These are phyloP conservation scores for Ogataea trehalophila DNA, from an alignment of 805 yeast genomes.

Conservation along the genomic window DNA sequence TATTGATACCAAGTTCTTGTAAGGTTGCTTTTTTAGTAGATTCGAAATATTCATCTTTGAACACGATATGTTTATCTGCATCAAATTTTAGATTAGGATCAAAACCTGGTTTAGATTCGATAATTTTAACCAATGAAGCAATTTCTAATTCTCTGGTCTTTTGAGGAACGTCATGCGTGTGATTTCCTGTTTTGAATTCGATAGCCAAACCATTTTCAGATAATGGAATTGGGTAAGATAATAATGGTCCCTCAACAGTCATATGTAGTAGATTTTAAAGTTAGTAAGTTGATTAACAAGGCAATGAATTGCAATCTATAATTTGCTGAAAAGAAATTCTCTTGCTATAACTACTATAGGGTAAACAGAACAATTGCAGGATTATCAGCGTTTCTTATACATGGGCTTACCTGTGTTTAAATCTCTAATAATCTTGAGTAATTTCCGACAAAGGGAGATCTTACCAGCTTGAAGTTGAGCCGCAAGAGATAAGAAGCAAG, in stretches of 20 bases:
- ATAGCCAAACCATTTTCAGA: conserved; percentile 15
- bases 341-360: too few species aligned
- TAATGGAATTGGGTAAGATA: conserved; percentile 17
- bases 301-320: too few species aligned
- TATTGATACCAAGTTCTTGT: conserved; percentile 31
- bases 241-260: conserved; percentile 11
- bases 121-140: conserved; percentile 8
- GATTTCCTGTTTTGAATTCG: conserved; percentile 14
- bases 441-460: too few species aligned
- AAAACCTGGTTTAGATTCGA: conserved; percentile 22
- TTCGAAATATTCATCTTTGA: conserved; percentile 32
- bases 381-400: too few species aligned
- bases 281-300: too few species aligned
- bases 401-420: too few species aligned
- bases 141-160: conserved; percentile 22
- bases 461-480: too few species aligned
- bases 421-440: too few species aligned
- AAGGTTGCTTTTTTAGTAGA: conserved; percentile 34
- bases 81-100: conserved; percentile 32
- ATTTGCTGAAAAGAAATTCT: too few species aligned
- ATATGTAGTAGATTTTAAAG: neutral
- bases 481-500: too few species aligned
- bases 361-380: too few species aligned
- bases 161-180: conserved; percentile 18
- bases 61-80: conserved; percentile 32